Percentiles rank a stretch among this genome's conserved stretches.
These are phyloP conservation scores for Paxillus rubicundulus DNA, from an alignment of 768 basidiomycete genomes.

Conservation along the genomic window DNA sequence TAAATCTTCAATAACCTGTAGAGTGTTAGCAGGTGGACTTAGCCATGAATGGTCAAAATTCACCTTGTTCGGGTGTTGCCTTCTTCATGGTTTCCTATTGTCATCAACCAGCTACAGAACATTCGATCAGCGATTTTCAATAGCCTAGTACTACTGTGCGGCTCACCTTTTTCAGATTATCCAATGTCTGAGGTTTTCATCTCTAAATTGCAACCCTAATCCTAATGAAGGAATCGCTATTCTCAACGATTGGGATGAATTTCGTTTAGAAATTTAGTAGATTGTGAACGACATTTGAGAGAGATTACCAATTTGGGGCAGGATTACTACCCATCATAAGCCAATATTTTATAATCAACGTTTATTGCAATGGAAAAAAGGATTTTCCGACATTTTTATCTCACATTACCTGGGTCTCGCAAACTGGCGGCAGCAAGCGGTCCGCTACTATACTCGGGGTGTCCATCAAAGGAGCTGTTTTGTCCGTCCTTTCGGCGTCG, in stretches of 20 bases:
- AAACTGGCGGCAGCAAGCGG: slow-evolving; percentile 44
- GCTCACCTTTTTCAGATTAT: slow-evolving; percentile 47
- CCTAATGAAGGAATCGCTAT: no score
- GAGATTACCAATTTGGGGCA: no score
- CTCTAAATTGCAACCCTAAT: no score
- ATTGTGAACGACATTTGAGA: no score
- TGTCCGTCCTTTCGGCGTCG: no score
- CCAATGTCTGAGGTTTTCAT: no score
- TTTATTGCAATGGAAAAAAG: no score
- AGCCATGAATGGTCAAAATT: not conserved
- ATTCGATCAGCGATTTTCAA: slow-evolving; percentile 2
- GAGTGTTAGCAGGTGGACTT: slow-evolving; percentile 3
- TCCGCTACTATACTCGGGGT: slow-evolving; percentile 28
- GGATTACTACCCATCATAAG: no score
- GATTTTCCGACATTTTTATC: no score
- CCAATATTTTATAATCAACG: no score
- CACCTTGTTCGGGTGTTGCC: slow-evolving; percentile 48
- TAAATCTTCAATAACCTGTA: slow-evolving; percentile 53
- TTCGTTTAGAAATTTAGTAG: no score
- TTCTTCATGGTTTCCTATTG: slow-evolving; percentile 51
- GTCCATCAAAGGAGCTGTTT: slow-evolving; percentile 10
- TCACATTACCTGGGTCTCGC: slow-evolving; percentile 58
- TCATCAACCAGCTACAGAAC: slow-evolving; percentile 37
- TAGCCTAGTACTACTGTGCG: not conserved
- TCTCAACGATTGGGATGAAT: no score